Percentiles rank a stretch among this genome's conserved stretches.
Conservation (phyloP, 805 yeast species). For the Lipomyces mesembrius region DNA sequence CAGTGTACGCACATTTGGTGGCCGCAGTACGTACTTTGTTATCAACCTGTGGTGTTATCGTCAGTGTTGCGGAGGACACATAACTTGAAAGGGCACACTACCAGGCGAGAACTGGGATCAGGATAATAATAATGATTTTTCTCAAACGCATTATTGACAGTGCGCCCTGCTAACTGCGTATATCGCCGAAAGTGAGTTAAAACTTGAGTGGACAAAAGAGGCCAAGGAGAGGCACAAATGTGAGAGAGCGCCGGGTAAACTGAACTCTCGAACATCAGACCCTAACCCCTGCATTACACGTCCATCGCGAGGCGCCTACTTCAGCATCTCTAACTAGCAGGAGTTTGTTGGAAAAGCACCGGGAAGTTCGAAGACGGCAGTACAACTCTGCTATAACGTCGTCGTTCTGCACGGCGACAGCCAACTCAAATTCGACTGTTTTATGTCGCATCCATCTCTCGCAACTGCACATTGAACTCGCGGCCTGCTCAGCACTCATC, state of each 20-base stretch:
- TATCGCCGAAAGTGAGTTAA: background rate
- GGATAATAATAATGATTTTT: slow-evolving; percentile 2
- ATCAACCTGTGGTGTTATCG: slow-evolving; percentile 10
- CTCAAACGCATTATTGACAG: slow-evolving; percentile 19
- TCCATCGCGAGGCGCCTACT: slow-evolving; percentile 16
- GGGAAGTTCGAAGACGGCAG: too few relatives aligned
- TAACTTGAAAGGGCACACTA: background rate
- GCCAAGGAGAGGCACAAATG: too few relatives aligned
- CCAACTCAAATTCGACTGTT: background rate
- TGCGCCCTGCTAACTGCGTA: background rate
- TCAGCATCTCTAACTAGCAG: background rate
- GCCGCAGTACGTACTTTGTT: slow-evolving; percentile 16
- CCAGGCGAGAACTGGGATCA: slow-evolving; percentile 14
- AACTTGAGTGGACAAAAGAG: too few relatives aligned
- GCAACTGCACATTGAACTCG: background rate
- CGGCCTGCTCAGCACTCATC: background rate
- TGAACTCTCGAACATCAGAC: slow-evolving; percentile 7
- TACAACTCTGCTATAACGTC: background rate
- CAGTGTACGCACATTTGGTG: slow-evolving; percentile 17
- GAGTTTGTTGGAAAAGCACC: too few relatives aligned
- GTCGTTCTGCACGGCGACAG: background rate
- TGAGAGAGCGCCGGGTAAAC: background rate
- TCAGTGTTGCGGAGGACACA: background rate
- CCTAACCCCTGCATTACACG: background rate
- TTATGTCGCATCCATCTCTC: background rate